Base-by-base conservation (phyloP, 208 protist species). In the Naegleria gruberi region DNA sequence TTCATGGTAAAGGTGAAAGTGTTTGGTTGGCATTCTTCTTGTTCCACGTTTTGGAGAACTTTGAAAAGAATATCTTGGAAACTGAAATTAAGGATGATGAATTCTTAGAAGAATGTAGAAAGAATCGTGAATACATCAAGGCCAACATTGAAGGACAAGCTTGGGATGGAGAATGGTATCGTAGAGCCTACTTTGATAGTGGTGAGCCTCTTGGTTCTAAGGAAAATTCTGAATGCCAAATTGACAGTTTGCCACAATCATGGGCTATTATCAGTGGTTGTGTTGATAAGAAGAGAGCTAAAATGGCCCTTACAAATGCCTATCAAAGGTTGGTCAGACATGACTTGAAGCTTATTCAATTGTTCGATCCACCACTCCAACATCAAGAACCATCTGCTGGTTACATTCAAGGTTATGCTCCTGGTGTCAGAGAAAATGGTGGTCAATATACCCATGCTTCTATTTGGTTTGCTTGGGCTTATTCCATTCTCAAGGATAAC, bases 361-460 rank as follows among this genome's bases (percentile, higher is more conserved):
- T 87, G 4, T 87, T 87, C 15, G 83, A 87, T 87, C 83, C 83
- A 44, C 83, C 83, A 34, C 42, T 87, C 17, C n/a, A 87, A 87
- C 26, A 87, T 30, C 26, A 34, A 34, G 43, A 87, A 55, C 34
- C 34, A 23, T 42, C 19, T 40, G n/a, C 83, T 87, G 83, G 83
- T 42, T 87, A 87, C 43, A 87, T 87, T 55, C 19, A 87, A 41
- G 83, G 83, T 23, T 87, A 87, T 40, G 83, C 83, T 44, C 83
- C 83, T 87, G 83, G 83, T 87, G 73, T 90, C 6, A 82, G 87
- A 82, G 87, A 90, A 42, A 90, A 90, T 42, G 87, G 87, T 84
- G 87, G 87, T 51, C 87, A 90, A 74, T 90, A 90, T 19, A 90
- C 87, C 37, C 87, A 90, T 55, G 87, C 87, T 40, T n/a, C 87